Base-by-base conservation (phyloP, 805 yeast genomes). In the Saturnispora quitensis region DNA sequence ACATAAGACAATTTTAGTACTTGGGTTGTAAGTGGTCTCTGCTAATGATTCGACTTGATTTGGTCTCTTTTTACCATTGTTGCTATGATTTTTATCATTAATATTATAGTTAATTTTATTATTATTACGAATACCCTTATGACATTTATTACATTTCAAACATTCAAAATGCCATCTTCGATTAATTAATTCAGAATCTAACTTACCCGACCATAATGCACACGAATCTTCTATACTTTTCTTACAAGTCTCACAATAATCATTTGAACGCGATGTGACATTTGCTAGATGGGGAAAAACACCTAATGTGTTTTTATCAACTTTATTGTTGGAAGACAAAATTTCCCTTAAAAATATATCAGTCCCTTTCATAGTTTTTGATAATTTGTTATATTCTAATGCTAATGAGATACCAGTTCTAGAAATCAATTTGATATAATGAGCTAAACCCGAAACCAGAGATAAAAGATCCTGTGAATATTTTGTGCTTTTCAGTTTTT, bases 361-460 rank as follows among this genome's bases (percentile, higher is more conserved):
- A 34, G 86, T 70, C 1, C 89, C 86, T 40, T 68, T 71, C 0
- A 84, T 76, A 8, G 85, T 75, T 33, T 78, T 79, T 7, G 77
- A 71, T 3, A 73, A 60, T 57, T 77, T 78, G 64, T 86, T 86
- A 51, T 76, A 72, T 51, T 77, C 82, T n/a, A 93, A 71, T 0
- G 97, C 87, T 57, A 82, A 81, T 53, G 81, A 77, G 42, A 93
- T 74, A 0, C 97, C 93, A 61, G 81, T 80, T 56, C 97, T 73
- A 4, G 91, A 85, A 22, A 93, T 71, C 6, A 91, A 73, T 65
- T 93, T 93, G 60, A 93, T 73, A 66, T 89, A 91, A 64, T 93
- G 98, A 0, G 99, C 97, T 59, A 91, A 72, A 0, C 95, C 89
- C 1, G 97, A 88, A 5, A 90, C 90, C 10, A 90, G 80, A 0